Base-by-base conservation (phyloP, 371 early-diverging fungal species). In the Syncephalis fuscata region DNA sequence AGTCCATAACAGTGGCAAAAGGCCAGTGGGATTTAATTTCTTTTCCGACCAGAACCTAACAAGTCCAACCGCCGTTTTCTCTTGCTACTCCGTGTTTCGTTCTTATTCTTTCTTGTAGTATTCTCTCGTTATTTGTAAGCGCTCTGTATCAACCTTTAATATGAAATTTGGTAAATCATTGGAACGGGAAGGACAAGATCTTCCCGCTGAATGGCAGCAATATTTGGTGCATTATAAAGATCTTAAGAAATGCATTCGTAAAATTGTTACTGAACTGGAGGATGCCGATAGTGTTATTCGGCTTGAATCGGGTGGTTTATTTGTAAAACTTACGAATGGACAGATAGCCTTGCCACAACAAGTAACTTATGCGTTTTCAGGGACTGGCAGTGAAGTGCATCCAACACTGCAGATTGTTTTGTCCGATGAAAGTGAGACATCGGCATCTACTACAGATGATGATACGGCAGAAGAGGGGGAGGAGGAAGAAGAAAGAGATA, bases 121-220 rank as follows among this genome's bases (percentile, higher is more conserved):
- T n/a, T n/a, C n/a, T n/a, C n/a, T n/a, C n/a, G n/a, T n/a, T n/a
- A n/a, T n/a, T n/a, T n/a, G n/a, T n/a, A n/a, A n/a, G n/a, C n/a
- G n/a, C n/a, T n/a, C n/a, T n/a, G n/a, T n/a, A n/a, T n/a, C n/a
- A n/a, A n/a, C n/a, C n/a, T n/a, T n/a, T n/a, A 49, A 11, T 23
- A 84, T 84, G 84, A 84, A 84, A 64, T 84, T 82, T 55, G 80
- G 69, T 40, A 80, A 82, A 51, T 67, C 72, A 21, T 65, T 84
- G 21, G 77, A 80, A 52, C 66, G 68, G 9, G 73, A 65, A 55
- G 67, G 78, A 22, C 69, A 72, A 54, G 62, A 74, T 32, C 67
- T 84, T 45, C 85, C 85, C 2, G 65, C 64, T 39, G 73, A 69
- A 48, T 80, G 78, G 76, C 69, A 73, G 47, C 78, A 71, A 4